Conservation (phyloP, 257 asterid species). For the Petunia axillaris region DNA sequence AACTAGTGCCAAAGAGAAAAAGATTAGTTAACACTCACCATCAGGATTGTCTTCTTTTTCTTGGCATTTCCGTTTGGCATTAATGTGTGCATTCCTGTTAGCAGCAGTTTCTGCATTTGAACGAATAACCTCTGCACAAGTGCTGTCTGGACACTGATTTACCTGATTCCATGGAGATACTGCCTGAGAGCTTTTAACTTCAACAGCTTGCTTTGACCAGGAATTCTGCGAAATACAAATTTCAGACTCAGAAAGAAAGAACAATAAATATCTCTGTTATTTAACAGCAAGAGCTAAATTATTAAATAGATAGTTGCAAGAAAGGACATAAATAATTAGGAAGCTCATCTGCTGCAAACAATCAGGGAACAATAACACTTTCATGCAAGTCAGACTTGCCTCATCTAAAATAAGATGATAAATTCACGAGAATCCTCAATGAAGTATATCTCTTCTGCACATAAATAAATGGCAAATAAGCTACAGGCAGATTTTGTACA, state of each 20-base stretch:
- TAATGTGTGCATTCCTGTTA: constrained; percentile 40
- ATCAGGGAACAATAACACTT: no score
- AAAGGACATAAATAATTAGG: no score
- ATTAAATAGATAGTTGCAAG: no score
- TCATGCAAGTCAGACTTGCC: no score
- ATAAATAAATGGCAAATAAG: constrained; percentile 14
- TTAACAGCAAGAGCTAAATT: no score
- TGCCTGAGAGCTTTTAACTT: constrained; percentile 62
- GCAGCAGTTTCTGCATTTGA: constrained; percentile 56
- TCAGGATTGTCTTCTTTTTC: constrained; percentile 38
- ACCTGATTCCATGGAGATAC: constrained; percentile 54
- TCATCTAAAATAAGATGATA: no score
- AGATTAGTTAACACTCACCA: constrained; percentile 27
- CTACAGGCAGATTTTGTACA: constrained; percentile 10
- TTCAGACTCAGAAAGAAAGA: constrained; percentile 17
- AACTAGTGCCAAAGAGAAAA: constrained; percentile 22
- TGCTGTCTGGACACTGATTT: constrained; percentile 60
- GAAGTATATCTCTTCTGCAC: neutral
- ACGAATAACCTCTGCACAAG: constrained; percentile 64
- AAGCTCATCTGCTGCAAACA: no score
- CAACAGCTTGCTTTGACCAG: constrained; percentile 79
- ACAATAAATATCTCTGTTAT: neutral
- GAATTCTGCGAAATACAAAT: constrained; percentile 59
- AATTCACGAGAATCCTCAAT: no score
- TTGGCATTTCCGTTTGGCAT: constrained; percentile 45